These are phyloP conservation scores for Asterionellopsis glacialis DNA, from an alignment of 108 stramenopile genomes.

Conservation along the genomic window DNA sequence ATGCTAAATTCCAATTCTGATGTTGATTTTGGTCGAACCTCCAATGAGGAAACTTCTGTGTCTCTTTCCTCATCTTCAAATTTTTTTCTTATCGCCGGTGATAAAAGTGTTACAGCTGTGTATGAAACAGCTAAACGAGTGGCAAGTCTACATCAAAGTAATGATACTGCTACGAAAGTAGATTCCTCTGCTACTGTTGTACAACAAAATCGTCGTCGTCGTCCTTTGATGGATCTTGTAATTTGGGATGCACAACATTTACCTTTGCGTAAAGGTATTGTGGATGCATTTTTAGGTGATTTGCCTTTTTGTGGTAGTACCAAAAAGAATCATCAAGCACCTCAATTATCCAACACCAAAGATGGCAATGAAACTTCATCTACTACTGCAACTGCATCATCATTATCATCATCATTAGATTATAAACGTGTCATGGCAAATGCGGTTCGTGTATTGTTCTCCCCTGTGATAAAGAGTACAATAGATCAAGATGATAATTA, in stretches of 20 bases:
- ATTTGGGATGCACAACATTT: slow-evolving; percentile 43
- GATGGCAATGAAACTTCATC: no score
- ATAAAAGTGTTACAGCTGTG: slow-evolving; percentile 13
- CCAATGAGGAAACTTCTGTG: no score
- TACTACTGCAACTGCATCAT: neutral
- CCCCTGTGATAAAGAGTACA: slow-evolving; percentile 20
- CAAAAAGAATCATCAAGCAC: slow-evolving; percentile 33
- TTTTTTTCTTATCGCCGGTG: slow-evolving; percentile 32
- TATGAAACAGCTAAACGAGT: slow-evolving; percentile 12
- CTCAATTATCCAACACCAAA: neutral
- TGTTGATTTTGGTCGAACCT: no score
- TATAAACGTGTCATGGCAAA: slow-evolving; percentile 25
- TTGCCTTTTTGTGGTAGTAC: slow-evolving; percentile 36
- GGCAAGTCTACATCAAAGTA: neutral
- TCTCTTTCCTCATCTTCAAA: neutral
- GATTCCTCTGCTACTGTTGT: no score
- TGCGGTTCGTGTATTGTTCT: slow-evolving; percentile 13
- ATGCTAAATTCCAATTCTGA: neutral
- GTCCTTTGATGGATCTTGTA: slow-evolving; percentile 29
- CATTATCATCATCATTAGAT: neutral
- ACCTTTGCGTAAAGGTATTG: slow-evolving; percentile 33
- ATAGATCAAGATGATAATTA: no score
- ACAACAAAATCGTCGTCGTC: neutral
- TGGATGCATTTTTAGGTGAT: slow-evolving; percentile 33
- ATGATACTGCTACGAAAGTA: no score